Conservation (phyloP, 768 basidiomycete genomes). For the Cystofilobasidium bisporidii region DNA sequence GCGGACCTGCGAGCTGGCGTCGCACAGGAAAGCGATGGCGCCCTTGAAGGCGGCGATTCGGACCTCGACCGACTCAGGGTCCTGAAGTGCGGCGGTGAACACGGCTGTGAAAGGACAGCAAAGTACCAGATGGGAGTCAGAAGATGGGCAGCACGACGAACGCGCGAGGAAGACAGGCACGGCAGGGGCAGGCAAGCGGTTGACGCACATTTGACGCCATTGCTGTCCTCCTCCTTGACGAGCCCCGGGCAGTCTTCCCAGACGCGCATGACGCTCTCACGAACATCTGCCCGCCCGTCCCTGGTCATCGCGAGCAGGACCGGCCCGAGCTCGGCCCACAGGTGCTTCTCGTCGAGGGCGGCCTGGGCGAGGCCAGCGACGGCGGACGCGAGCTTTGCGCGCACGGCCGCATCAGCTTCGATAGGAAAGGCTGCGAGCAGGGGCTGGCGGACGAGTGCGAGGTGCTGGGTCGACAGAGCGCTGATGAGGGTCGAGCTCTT, state of each 20-base stretch:
- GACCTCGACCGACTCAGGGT: slow-evolving; percentile 22
- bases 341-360: slow-evolving; percentile 16
- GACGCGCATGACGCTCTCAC: slow-evolving; percentile 20
- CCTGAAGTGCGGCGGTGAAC: slow-evolving; percentile 12
- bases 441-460: background rate
- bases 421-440: slow-evolving; percentile 14
- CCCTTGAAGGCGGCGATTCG: slow-evolving; percentile 21
- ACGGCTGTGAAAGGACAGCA: no score
- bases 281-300: slow-evolving; percentile 4
- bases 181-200: background rate
- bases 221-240: slow-evolving; percentile 19
- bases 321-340: slow-evolving; percentile 9
- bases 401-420: slow-evolving; percentile 14
- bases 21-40: slow-evolving; percentile 10
- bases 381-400: slow-evolving; percentile 7
- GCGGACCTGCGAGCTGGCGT: slow-evolving; percentile 4
- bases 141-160: no score
- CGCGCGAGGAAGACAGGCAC: no score
- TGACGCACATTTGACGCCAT: slow-evolving; percentile 9
- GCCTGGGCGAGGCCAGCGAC: slow-evolving; percentile 23
- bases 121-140: no score
- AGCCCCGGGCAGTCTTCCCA: slow-evolving; percentile 21
- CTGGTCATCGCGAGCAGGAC: background rate
- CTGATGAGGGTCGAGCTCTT: slow-evolving; percentile 11
- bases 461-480: slow-evolving; percentile 13